These are phyloP conservation scores for Paraphaeosphaeria minitans DNA, from an alignment of 2,329 filamentous ascomycete species.

Conservation along the genomic window DNA sequence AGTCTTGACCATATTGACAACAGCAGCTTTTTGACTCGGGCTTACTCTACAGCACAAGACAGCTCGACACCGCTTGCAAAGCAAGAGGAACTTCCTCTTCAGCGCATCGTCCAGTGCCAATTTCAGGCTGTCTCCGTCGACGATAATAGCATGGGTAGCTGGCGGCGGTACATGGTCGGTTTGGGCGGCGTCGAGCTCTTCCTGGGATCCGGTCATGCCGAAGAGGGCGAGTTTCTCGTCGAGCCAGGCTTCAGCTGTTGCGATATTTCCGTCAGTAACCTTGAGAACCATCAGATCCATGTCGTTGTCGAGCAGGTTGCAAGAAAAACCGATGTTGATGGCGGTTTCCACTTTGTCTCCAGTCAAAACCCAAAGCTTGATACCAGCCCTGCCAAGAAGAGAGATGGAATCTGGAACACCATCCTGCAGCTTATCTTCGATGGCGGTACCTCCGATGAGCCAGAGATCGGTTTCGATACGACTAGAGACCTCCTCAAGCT, in stretches of 20 bases:
- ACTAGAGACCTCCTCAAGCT: constrained; percentile 87
- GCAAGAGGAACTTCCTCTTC: constrained; percentile 88
- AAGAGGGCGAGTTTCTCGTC: constrained; percentile 76
- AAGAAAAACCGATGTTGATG: constrained; percentile 99
- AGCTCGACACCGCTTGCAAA: constrained; percentile 96
- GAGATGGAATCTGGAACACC: constrained; percentile 96
- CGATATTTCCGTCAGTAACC: constrained; percentile 73
- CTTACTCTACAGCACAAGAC: constrained; percentile 98
- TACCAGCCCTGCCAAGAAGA: constrained; percentile 87
- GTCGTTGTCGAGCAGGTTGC: constrained; percentile 94
- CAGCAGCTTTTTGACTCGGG: constrained; percentile 95
- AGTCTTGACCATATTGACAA: constrained; percentile 92
- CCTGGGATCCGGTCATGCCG: constrained; percentile 79
- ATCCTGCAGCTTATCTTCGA: constrained; percentile 95
- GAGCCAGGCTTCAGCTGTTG: constrained; percentile 70
- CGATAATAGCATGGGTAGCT: constrained; percentile 88
- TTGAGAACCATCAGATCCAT: constrained; percentile 96
- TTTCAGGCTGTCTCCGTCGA: constrained; percentile 92
- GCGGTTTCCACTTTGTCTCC: constrained; percentile 99
- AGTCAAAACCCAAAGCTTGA: constrained; percentile 98
- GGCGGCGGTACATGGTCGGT: constrained; percentile 84
- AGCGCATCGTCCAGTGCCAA: constrained; percentile 81
- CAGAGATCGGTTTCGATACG: constrained; percentile 88
- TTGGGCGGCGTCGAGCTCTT: constrained; percentile 79
- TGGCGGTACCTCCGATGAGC: constrained; percentile 90